Base-by-base conservation (phyloP, 257 asterid genomes). In the Mitragyna speciosa region DNA sequence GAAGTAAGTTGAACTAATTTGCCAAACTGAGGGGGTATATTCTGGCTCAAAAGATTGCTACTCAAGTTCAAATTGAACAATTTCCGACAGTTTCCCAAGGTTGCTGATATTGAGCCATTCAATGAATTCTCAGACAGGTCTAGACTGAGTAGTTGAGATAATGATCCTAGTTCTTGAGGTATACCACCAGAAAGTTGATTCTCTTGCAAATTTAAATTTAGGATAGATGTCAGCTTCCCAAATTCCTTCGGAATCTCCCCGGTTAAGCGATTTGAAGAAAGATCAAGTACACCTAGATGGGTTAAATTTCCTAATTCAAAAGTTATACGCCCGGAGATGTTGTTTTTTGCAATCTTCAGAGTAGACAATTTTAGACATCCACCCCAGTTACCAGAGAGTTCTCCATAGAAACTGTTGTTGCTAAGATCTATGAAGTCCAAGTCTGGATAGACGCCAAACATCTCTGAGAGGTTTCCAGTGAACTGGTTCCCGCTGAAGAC, bases 231-330 rank as follows among this genome's bases (percentile, higher is more conserved):
- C 63, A 88, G 61, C 19, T 83, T 82, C 72, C 82, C 75, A 9
- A 85, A 76, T 72, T 83, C 76, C 77, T n/a, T 45, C 0, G 89
- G 89, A 82, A 86, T 78, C 54, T 43, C 74, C 58, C 89, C 88
- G 10, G 61, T 72, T n/a, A 84, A 66, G 24, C 56, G 61, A 56
- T 88, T 88, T 28, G 76, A 78, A 63, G 88, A 81, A 76, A 88
- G 85, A 78, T 88, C 81, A 65, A 88, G 80, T 5, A 48, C 26
- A 54, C n/a, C 43, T 17, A 86, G 76, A 14, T 81, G 82, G 61
- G 84, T 17, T 12, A 85, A 69, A 52, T 76, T 65, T 68, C 83
- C 86, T 43, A 86, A 73, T 36, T 84, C 81, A 5, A 0, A 0
- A 3, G 91, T 89, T 65, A 88, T 80, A 69, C 20, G 5, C 26